Base-by-base conservation (phyloP, 441 rosid genomes). In the Populus hybrid region DNA sequence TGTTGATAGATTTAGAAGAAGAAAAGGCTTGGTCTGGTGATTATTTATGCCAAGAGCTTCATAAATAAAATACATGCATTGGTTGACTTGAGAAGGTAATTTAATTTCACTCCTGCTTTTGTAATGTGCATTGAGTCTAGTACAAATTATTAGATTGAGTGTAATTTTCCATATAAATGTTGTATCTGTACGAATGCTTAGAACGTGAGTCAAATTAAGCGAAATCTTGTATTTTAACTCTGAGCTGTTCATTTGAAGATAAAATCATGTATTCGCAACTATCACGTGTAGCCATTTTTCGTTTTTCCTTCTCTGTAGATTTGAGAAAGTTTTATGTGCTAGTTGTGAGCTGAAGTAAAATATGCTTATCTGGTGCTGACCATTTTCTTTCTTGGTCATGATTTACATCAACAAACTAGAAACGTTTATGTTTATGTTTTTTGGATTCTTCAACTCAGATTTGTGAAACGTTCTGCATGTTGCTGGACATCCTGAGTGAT, bases 1-100 rank as follows among this genome's bases (percentile, higher is more conserved):
- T n/a, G n/a, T n/a, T n/a, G n/a, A n/a, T n/a, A n/a, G n/a, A n/a
- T n/a, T n/a, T 83, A 85, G 93, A 84, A 83, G 92, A 78, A 95
- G 89, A 82, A 89, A 85, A 82, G 90, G 91, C 74, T 78, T 90
- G 82, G 91, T 84, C 29, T 91, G 94, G 94, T 94, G 89, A 89
- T 78, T 79, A 79, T 64, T 79, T 77, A 71, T 76, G 77, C 71
- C 7, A 42, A 53, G 77, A 80, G 79, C 82, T 76, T 78, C 81
- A 28, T 74, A 67, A 82, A 87, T 82, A 82, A 79, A 74, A 64
- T 42, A 59, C 75, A 70, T 72, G 65, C 77, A 67, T 69, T 68
- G 74, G 31, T 73, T 76, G 78, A 35, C 72, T 33, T 29, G 79
- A 74, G 76, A 79, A 81, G 73, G 79, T 80, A 79, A 76, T 33